phyloP scores from a whole-genome alignment of 1,284 basidiomycete species.

The Trichosporon sp. region DNA sequence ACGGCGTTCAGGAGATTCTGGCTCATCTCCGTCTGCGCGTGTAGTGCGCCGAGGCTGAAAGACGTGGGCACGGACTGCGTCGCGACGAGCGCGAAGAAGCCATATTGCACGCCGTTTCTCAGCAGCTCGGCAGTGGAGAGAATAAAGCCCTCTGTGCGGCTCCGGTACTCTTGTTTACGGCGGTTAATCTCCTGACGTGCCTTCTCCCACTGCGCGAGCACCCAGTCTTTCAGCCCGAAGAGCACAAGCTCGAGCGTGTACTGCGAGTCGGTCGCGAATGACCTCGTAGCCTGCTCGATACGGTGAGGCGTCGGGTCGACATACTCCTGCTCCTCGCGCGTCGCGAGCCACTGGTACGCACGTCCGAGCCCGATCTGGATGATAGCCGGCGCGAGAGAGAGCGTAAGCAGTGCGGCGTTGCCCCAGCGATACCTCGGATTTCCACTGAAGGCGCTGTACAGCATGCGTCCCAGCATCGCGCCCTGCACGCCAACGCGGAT shows the following conservation, averaged over 20 bases:
- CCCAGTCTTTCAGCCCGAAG: constrained; percentile 75
- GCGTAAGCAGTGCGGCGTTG: constrained; percentile 1
- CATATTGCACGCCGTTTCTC: background rate
- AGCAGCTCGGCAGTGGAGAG: too few species aligned
- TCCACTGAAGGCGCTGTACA: constrained; percentile 9
- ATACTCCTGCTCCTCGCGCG: background rate
- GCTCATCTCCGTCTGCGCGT: constrained; percentile 66
- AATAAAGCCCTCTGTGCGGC: background rate
- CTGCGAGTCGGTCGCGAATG: constrained; percentile 37
- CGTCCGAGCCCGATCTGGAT: background rate
- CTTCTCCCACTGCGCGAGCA: constrained; percentile 63
- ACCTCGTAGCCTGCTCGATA: background rate
- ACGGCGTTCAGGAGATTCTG: background rate
- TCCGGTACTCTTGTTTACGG: background rate
- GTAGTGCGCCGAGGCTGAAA: constrained; percentile 63
- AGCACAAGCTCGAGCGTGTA: constrained; percentile 61
- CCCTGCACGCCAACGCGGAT: constrained; percentile 39
- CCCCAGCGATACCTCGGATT: constrained; percentile 1
- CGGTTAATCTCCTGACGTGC: background rate
- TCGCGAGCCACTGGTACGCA: background rate
- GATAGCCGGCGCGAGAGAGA: constrained; percentile 9
- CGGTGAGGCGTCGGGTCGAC: background rate
- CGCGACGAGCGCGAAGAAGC: constrained; percentile 56
- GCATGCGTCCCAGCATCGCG: constrained; percentile 58
- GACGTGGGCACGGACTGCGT: constrained; percentile 61